Percentiles rank a stretch among this genome's conserved stretches.
Evolutionary conservation across 441 rosid species (phyloP).

Genomic region (Jatropha podagrica): DNA sequence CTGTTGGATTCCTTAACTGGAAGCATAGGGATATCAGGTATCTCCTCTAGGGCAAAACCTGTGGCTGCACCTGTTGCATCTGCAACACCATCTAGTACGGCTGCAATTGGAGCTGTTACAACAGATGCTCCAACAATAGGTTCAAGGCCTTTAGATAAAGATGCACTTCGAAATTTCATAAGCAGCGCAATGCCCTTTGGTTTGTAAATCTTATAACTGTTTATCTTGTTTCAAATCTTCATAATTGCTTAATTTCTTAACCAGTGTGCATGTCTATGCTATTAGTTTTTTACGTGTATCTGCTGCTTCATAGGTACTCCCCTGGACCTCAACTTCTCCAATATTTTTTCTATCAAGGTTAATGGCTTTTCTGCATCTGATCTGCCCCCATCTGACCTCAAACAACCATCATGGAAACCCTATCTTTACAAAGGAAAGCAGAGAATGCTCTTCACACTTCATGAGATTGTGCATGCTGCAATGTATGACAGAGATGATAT

Average conservation of each 20-base stretch:
- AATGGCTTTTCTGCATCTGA: constrained; percentile 86
- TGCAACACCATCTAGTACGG: constrained; percentile 51
- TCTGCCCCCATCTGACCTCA: constrained; percentile 69
- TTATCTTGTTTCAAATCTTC: constrained; percentile 28
- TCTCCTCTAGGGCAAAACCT: constrained; percentile 86
- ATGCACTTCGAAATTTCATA: constrained; percentile 70
- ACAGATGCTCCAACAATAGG: constrained; percentile 74
- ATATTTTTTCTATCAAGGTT: constrained; percentile 57
- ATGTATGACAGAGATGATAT: constrained; percentile 91
- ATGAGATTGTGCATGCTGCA: constrained; percentile 76
- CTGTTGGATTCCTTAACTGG: constrained; percentile 94
- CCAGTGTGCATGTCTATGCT: constrained; percentile 18
- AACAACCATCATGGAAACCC: constrained; percentile 97
- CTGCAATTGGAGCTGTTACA: constrained; percentile 49
- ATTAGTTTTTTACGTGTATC: constrained; percentile 2
- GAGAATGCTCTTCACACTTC: constrained; percentile 72
- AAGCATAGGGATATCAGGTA: constrained; percentile 79
- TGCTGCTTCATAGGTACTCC: constrained; percentile 61
- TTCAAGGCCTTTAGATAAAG: constrained; percentile 78
- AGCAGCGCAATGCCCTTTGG: constrained; percentile 90
- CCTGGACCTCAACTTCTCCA: constrained; percentile 74
- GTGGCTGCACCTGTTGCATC: constrained; percentile 77
- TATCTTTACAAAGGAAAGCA: constrained; percentile 90
- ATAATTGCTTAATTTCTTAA: constrained; percentile 17
- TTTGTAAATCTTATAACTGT: constrained; percentile 47